Base-by-base conservation (phyloP, 2,329 filamentous ascomycete genomes). In the Clonostachys chloroleuca region DNA sequence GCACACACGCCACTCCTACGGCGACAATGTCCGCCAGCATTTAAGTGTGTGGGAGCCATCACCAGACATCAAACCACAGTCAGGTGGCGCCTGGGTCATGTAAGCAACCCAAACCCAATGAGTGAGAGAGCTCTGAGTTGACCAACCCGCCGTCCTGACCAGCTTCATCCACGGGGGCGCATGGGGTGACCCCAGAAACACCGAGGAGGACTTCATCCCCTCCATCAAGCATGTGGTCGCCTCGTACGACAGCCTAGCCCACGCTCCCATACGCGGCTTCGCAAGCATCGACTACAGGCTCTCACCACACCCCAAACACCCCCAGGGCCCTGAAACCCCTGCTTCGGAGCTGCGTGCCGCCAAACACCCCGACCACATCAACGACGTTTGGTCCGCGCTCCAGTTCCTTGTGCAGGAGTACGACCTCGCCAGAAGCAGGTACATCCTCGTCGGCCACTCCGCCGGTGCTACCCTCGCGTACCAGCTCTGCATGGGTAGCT, bases 221-320 rank as follows among this genome's bases (percentile, higher is more conserved):
- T 67, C 71, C 44, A 67, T 81, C 44, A 59, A 65, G 48, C 57
- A 63, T 35, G 61, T 81, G 49, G 56, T 72, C 42, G 50, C 55
- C n/a, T 58, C 55, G 4, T 30, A 30, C 6, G 52, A 54, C 30
- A 50, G 59, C 24, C 50, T 57, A 30, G 46, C 55, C 17, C 49
- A 48, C 9, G 50, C 61, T 24, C 59, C 64, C 43, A 69, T 88
- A 48, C 77, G 78, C 18, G 84, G 78, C 49, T 79, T 87, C 57
- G 78, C 82, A 30, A 84, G 82, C 41, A 65, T 86, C 48, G 78
- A 83, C 57, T 86, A 86, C 65, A 73, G 81, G 9, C 75, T 86
- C 47, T 82, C 79, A 1, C 70, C 76, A 5, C 59, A 73, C 43
- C 74, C 78, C 5, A 67, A 67, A 24, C 62, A 67, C 34, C 72